These are phyloP conservation scores for Suillus tomentosus DNA, from an alignment of 768 basidiomycete genomes.

Conservation along the genomic window DNA sequence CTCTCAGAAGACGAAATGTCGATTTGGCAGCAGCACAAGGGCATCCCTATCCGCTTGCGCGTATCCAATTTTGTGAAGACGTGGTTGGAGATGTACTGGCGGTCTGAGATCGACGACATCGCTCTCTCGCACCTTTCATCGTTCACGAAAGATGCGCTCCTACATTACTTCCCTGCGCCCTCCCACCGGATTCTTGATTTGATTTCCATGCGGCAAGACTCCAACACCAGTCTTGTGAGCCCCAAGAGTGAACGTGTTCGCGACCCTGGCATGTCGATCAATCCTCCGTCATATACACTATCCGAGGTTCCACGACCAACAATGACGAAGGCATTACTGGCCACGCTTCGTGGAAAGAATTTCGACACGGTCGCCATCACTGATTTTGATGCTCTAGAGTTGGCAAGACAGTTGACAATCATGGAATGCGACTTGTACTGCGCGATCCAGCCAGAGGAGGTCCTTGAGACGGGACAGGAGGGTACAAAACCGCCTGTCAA, in stretches of 20 bases:
- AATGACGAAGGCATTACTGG: conserved; percentile 78
- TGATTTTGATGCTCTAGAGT: conserved; percentile 92
- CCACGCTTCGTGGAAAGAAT: conserved; percentile 64
- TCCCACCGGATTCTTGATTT: conserved; percentile 75
- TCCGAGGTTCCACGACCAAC: conserved; percentile 84
- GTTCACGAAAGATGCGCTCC: conserved; percentile 65
- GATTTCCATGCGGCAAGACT: conserved; percentile 54
- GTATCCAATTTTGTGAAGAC: conserved; percentile 92
- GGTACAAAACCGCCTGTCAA: conserved; percentile 63
- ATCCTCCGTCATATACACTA: conserved; percentile 51
- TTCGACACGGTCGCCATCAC: conserved; percentile 66
- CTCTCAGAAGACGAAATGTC: conserved; percentile 61
- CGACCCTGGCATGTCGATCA: conserved; percentile 75
- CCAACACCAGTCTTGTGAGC: conserved; percentile 49
- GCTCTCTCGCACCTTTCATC: conserved; percentile 57
- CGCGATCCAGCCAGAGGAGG: conserved; percentile 83
- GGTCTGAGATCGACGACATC: conserved; percentile 67
- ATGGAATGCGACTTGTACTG: conserved; percentile 91
- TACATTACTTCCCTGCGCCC: conserved; percentile 63
- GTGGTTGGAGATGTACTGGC: conserved; percentile 94
- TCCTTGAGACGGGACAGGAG: conserved; percentile 81
- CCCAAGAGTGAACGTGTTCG: conserved; percentile 66
- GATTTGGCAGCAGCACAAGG: conserved; percentile 86
- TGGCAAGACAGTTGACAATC: conserved; percentile 91
- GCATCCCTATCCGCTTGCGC: conserved; percentile 85